Base-by-base conservation (phyloP, 78 protist species). In the Parvularia atlantis region DNA sequence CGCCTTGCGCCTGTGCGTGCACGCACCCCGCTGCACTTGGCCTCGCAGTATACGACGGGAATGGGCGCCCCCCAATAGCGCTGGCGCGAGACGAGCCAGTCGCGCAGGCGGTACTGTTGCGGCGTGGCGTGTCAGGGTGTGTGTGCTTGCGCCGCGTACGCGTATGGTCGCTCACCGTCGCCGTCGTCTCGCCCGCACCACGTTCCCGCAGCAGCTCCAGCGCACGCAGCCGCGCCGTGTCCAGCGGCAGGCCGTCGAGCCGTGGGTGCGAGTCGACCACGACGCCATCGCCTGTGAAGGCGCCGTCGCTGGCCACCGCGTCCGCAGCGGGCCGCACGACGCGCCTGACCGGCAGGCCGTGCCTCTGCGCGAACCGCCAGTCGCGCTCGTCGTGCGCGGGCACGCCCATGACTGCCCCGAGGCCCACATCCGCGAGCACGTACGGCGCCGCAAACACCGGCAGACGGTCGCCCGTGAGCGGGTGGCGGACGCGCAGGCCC, bases 31-130 rank as follows among this genome's bases (percentile, higher is more conserved):
- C 19, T 9, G 46, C 46, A 41, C 46, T 85, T 74, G 41, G 44
- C 69, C 0, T n/a, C 46, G 44, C 95, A 90, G 59, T 84, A 80
- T 0, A 90, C 60, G 48, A 93, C 74, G 16, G 97, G 97, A 9
- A 93, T 88, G 28, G 97, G 97, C 22, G 90, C 77, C 43, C 97
- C 92, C 96, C 93, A 91, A 74, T 81, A 84, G 28, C 88, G 75
- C 82, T 93, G 97, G n/a, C 97, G 71, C 14, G 93, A 89, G 41
- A 93, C 57, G 57, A 89, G 73, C 97, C 97, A 90, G 72, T 93
- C 97, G 17, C 90, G 80, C 48, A 93, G 77, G 22, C 86, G 70
- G 82, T 65, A 91, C 43, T 65, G 63, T 77, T 2, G 54, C 30
- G 35, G 37, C 53, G 28, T 35, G 31, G 9, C 57, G 30, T 5